Evolutionary conservation across 2,329 filamentous ascomycete genomes (phyloP).

Genomic region (Cadophora luteo-olivacea): DNA sequence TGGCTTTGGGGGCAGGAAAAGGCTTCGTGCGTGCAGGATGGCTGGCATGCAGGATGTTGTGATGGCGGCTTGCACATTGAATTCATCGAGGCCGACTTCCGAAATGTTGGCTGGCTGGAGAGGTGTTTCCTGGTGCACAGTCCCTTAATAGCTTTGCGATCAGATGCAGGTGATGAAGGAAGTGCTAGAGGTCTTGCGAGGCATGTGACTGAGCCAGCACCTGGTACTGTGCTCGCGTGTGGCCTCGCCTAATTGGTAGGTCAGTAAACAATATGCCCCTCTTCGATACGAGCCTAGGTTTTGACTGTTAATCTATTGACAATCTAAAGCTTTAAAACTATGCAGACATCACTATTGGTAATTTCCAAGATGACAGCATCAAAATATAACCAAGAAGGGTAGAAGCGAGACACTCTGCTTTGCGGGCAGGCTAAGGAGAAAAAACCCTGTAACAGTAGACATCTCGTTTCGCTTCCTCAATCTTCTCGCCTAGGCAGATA

Average conservation of each 20-base stretch:
- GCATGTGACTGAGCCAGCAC: neutral
- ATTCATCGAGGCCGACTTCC: neutral
- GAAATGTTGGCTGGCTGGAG: neutral
- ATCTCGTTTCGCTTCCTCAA: no score
- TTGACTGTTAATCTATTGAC: neutral
- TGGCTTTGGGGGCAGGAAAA: slow-evolving; percentile 12
- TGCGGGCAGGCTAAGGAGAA: neutral
- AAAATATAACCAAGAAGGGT: neutral
- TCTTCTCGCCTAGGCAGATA: no score
- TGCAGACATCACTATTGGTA: neutral
- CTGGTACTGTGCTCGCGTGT: neutral
- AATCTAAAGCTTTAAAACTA: neutral
- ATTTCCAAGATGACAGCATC: neutral
- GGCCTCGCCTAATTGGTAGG: neutral
- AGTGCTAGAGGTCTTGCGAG: neutral
- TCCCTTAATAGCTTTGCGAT: neutral
- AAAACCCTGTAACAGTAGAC: neutral
- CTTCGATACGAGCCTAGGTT: neutral
- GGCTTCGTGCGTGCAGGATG: slow-evolving; percentile 7
- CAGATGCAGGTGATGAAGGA: neutral
- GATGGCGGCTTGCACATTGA: slow-evolving; percentile 2
- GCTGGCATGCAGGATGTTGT: neutral
- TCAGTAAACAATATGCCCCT: neutral
- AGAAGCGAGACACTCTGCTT: neutral
- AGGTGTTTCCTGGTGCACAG: neutral